Evolutionary conservation across 1,284 basidiomycete species (phyloP), one percentile per base, ranked within the genome.

Genomic region (Phellopilus nigrolimitatus): DNA sequence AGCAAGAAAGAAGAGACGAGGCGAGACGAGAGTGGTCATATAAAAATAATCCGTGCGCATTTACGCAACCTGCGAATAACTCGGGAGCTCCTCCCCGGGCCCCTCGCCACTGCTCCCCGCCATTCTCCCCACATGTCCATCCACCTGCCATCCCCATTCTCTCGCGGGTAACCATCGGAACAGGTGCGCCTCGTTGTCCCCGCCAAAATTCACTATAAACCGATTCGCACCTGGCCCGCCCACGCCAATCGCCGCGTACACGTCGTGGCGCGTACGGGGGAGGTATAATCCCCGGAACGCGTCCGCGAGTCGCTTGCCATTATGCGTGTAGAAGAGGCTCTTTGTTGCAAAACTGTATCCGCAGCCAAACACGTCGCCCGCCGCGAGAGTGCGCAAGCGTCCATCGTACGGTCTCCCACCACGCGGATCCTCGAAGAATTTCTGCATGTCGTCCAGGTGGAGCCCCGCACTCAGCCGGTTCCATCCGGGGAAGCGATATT

Each of bases 401-500:
- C 67, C 57, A 38, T 66, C 56, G 62, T 83, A 84, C 2, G 58
- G 77, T 0, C 74, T 71, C 6, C 84, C 83, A 15, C 82, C 83
- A 36, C 78, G 69, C 0, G 80, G 68, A 57, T 84, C 79, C 60
- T 85, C 82, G 58, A 78, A 84, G 70, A 84, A 87, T 61, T 84
- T 84, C 58, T 80, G 75, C 60, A 82, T 68, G 64, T 87, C 84
- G 60, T 86, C 84, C 28, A 86, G 71, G 58, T 86, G 83, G 21
- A 84, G 68, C 0, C 73, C 84, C 0, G 76, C 78, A 54, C 81
- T 83, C 25, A 76, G 68, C 36, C 84, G 68, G 59, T 87, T 81
- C 83, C 84, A 86, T 0, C 84, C 84, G n/a, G 84, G 83, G 34
- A 84, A 70, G 19, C 83, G 74, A 67, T 75, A 82, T 0, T 67